These are phyloP conservation scores for Scedosporium minutisporum DNA, from an alignment of 2,329 filamentous ascomycete species.

Conservation along the genomic window DNA sequence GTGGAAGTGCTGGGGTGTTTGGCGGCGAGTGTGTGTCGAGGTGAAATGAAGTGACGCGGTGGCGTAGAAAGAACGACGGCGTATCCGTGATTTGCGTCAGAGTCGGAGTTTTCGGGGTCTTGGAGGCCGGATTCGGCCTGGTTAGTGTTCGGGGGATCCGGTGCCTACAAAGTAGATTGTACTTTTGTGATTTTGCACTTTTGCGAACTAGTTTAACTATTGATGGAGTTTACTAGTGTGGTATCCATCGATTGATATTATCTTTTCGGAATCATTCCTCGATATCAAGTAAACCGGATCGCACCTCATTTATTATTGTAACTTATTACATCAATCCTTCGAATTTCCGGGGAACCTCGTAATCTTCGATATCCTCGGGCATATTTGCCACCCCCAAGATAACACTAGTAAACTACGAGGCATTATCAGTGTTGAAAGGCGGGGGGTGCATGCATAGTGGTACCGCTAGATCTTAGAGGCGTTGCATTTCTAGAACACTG, in stretches of 20 bases:
- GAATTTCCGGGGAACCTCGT: not conserved
- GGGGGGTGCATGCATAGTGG: not conserved
- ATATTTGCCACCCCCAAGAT: too few species aligned
- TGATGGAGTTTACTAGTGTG: too few species aligned
- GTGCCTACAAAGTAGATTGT: not conserved
- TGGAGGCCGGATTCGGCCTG: not conserved
- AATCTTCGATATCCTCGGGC: not conserved
- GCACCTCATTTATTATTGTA: too few species aligned
- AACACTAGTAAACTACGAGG: too few species aligned
- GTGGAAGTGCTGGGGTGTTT: slow-evolving; percentile 34
- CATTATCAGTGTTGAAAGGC: not conserved
- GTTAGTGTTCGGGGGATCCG: not conserved
- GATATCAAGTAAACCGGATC: too few species aligned
- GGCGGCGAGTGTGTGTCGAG: slow-evolving; percentile 35
- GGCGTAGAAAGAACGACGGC: not conserved
- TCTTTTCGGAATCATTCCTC: too few species aligned
- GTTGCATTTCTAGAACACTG: not conserved
- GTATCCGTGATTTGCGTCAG: not conserved
- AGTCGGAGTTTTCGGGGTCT: not conserved
- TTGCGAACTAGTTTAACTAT: not conserved
- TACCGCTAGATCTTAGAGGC: not conserved
- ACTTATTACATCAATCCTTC: not conserved
- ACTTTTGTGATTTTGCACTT: not conserved
- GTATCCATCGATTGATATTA: too few species aligned
- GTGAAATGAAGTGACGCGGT: slow-evolving; percentile 13